A percentile compares a stretch with the other conserved stretches of the same genome.
phyloP scores from a whole-genome alignment of 2,329 filamentous ascomycete species.

The Fusarium sp. region DNA sequence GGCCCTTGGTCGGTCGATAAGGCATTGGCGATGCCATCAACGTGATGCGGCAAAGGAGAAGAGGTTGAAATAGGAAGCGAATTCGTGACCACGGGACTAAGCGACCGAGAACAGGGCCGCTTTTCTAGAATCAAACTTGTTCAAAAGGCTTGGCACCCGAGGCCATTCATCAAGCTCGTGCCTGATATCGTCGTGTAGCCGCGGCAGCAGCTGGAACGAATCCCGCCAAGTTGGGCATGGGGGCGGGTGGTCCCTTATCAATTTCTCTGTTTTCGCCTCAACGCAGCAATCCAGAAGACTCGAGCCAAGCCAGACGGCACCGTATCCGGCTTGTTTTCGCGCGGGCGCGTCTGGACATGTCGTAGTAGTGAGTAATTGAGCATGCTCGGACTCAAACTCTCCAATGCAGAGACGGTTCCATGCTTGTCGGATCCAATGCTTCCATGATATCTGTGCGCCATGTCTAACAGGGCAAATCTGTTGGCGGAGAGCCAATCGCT shows the following conservation, averaged over 20 bases:
- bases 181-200: constrained; percentile 22
- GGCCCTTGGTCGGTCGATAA: constrained; percentile 32
- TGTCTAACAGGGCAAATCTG: background rate
- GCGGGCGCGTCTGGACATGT: background rate
- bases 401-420: background rate
- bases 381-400: constrained; percentile 12
- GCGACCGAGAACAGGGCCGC: constrained; percentile 23
- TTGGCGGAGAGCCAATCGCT: constrained; percentile 1
- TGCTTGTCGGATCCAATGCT: background rate
- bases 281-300: background rate
- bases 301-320: constrained; percentile 1
- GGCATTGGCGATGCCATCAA: constrained; percentile 23
- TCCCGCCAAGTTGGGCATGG: constrained; percentile 24
- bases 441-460: background rate
- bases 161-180: constrained; percentile 32
- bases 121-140: constrained; percentile 39
- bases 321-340: constrained; percentile 15
- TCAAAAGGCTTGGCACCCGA: constrained; percentile 39
- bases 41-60: constrained; percentile 34
- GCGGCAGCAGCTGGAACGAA: constrained; percentile 32
- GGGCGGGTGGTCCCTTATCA: constrained; percentile 33
- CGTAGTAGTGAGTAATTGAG: constrained; percentile 9
- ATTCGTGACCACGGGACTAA: constrained; percentile 23
- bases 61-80: constrained; percentile 34
- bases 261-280: background rate